These are phyloP conservation scores for Triticum urartu DNA, from an alignment of 176 grass and related monocot genomes.

Conservation along the genomic window DNA sequence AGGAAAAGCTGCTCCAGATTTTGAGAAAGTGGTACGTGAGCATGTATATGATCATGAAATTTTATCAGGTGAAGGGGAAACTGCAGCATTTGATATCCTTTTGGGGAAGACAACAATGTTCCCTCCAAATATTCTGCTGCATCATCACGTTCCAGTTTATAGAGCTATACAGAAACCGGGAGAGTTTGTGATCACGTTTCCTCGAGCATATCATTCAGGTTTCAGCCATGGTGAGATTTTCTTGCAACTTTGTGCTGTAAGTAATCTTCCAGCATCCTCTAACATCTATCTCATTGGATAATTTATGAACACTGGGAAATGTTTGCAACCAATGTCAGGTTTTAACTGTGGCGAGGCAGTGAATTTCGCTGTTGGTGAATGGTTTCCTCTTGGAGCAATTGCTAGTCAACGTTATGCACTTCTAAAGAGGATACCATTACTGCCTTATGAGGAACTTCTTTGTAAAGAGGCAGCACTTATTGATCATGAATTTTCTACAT, in stretches of 20 bases:
- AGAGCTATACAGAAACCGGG: slow-evolving; percentile 90
- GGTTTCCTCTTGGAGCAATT: slow-evolving; percentile 78
- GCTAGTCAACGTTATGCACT: slow-evolving; percentile 88
- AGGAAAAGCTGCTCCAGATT: slow-evolving; percentile 79
- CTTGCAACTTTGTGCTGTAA: slow-evolving; percentile 1
- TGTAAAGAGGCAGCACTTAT: slow-evolving; percentile 68
- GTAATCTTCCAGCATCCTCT: slow-evolving; percentile 14
- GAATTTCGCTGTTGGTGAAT: slow-evolving; percentile 81
- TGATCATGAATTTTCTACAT: slow-evolving; percentile 36
- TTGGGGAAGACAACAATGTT: slow-evolving; percentile 98
- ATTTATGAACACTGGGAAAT: slow-evolving; percentile 10
- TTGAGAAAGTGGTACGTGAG: slow-evolving; percentile 75
- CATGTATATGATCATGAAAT: slow-evolving; percentile 81
- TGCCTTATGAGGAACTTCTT: slow-evolving; percentile 92
- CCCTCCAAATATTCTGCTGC: slow-evolving; percentile 85
- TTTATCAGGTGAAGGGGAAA: slow-evolving; percentile 72
- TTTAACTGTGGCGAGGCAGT: slow-evolving; percentile 95
- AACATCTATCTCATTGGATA: slow-evolving; percentile 15
- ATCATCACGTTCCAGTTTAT: slow-evolving; percentile 77
- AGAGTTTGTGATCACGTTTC: slow-evolving; percentile 94
- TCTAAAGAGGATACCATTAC: slow-evolving; percentile 70
- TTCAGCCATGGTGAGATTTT: slow-evolving; percentile 81
- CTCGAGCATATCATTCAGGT: slow-evolving; percentile 89
- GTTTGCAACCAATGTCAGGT: slow-evolving; percentile 38
- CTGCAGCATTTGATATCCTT: slow-evolving; percentile 92